phyloP scores from a whole-genome alignment of 2,329 filamentous ascomycete species.

The Pleoardoris graminearum region DNA sequence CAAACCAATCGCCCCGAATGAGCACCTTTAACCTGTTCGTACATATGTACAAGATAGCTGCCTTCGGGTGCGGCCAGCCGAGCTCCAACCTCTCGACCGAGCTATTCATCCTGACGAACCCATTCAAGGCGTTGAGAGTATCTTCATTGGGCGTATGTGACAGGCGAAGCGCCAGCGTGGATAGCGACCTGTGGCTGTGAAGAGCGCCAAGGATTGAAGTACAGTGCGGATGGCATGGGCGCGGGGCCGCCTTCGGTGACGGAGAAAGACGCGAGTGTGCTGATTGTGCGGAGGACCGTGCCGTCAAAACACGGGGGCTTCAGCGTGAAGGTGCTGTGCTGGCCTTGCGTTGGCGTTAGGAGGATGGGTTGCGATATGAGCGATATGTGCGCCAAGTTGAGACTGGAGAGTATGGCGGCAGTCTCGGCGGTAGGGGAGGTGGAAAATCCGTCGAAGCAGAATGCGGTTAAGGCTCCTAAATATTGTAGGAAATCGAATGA shows the following conservation, averaged over 20 bases:
- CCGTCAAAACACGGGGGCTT: conserved; percentile 23
- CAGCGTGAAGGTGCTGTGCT: conserved; percentile 16
- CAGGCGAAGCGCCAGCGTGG: conserved; percentile 20
- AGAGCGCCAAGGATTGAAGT: conserved; percentile 27
- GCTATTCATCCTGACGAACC: conserved; percentile 16
- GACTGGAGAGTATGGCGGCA: conserved; percentile 22
- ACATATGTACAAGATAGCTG: conserved; percentile 20
- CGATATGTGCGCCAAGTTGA: conserved; percentile 26
- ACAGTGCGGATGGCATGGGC: conserved; percentile 14
- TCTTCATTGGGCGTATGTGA: conserved; percentile 22
- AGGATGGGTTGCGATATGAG: conserved; percentile 25
- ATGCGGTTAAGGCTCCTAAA: conserved; percentile 20
- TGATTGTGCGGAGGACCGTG: conserved; percentile 19
- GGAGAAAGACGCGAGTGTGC: conserved; percentile 24
- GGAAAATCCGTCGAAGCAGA: conserved; percentile 36
- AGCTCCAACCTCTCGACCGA: conserved; percentile 27
- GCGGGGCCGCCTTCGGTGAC: conserved; percentile 18
- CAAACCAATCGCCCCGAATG: conserved; percentile 14
- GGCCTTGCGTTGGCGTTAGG: conserved; percentile 11
- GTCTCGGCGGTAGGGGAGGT: conserved; percentile 21
- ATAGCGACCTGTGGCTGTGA: conserved; percentile 20
- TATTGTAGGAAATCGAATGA: conserved; percentile 23
- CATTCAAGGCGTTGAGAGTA: conserved; percentile 21
- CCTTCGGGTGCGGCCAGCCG: conserved; percentile 30
- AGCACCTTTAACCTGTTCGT: conserved; percentile 21